Evolutionary conservation across 371 early-diverging fungal species (phyloP).

Genomic region (Thermomucor indicae-seudaticae): DNA sequence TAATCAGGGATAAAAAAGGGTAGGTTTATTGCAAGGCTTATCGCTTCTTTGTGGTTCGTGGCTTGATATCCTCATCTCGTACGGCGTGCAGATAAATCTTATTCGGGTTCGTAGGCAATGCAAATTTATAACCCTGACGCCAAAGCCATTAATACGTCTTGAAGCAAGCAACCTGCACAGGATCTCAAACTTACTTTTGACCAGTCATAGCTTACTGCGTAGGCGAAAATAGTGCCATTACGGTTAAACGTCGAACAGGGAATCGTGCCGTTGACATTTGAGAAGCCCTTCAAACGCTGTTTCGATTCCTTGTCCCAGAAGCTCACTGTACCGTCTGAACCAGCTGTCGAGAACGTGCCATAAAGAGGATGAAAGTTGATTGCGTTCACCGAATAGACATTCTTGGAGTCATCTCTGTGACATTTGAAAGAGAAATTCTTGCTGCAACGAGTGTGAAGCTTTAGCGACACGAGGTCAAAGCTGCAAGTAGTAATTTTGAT

Average conservation of each 20-base stretch:
- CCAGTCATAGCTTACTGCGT: slow-evolving; percentile 97
- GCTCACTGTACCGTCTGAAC: slow-evolving; percentile 87
- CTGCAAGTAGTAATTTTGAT: background rate
- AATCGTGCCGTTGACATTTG: slow-evolving; percentile 63
- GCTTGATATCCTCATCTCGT: slow-evolving; percentile 79
- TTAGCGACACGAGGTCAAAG: no score
- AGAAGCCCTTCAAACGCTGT: slow-evolving; percentile 75
- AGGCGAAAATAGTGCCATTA: slow-evolving; percentile 90
- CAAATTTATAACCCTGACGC: slow-evolving; percentile 50
- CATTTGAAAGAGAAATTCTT: slow-evolving; percentile 93
- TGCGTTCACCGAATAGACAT: slow-evolving; percentile 80
- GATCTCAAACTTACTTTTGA: slow-evolving; percentile 64
- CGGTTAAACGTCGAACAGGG: slow-evolving; percentile 80
- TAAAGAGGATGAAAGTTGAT: slow-evolving; percentile 83
- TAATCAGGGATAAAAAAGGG: no score
- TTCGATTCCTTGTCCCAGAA: slow-evolving; percentile 97
- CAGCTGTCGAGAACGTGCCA: slow-evolving; percentile 91
- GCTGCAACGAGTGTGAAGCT: slow-evolving; percentile 30
- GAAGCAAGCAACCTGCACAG: background rate
- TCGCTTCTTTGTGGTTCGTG: slow-evolving; percentile 55
- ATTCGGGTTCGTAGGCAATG: slow-evolving; percentile 42
- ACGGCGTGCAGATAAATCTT: slow-evolving; percentile 73
- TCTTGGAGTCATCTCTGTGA: slow-evolving; percentile 77
- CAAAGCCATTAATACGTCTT: background rate
- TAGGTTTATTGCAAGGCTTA: no score